Conservation (phyloP, 1,284 basidiomycete species). For the Blastosporella zonata region DNA sequence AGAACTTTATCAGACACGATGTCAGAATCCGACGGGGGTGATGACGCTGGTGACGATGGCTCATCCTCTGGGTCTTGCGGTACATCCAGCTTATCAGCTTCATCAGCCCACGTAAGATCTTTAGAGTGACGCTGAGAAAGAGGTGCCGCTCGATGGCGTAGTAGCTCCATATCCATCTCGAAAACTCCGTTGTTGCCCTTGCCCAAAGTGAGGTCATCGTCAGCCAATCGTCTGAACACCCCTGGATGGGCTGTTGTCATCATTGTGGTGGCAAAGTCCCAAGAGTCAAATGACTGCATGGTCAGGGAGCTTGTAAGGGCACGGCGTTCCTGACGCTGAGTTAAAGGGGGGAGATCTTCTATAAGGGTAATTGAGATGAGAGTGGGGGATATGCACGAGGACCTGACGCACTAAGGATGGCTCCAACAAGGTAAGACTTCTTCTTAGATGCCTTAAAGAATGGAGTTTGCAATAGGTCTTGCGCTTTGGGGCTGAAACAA, state of each 20-base stretch:
- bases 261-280: slow-evolving; percentile 52
- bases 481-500: slow-evolving; percentile 62
- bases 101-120: slow-evolving; percentile 13
- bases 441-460: slow-evolving; percentile 81
- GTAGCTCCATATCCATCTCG: slow-evolving; percentile 25
- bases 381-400: background rate
- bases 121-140: slow-evolving; percentile 1
- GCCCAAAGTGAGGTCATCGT: slow-evolving; percentile 24
- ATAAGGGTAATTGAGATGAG: slow-evolving; percentile 2
- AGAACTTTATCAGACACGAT: slow-evolving; percentile 4
- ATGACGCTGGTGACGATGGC: slow-evolving; percentile 9
- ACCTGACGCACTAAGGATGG: slow-evolving; percentile 59
- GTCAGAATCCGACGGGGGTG: slow-evolving; percentile 17
- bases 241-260: slow-evolving; percentile 38
- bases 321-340: slow-evolving; percentile 66
- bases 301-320: slow-evolving; percentile 38
- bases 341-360: slow-evolving; percentile 68
- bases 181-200: slow-evolving; percentile 21
- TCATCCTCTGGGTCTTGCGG: background rate
- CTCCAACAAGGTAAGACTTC: slow-evolving; percentile 68
- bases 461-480: slow-evolving; percentile 71
- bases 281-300: slow-evolving; percentile 56
- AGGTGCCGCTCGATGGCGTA: background rate
- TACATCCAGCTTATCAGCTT: background rate
- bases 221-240: slow-evolving; percentile 24